Percentiles rank a stretch among this genome's conserved stretches.
Conservation (phyloP, 179 eudicot genomes). For the Patellifolia procumbens region DNA sequence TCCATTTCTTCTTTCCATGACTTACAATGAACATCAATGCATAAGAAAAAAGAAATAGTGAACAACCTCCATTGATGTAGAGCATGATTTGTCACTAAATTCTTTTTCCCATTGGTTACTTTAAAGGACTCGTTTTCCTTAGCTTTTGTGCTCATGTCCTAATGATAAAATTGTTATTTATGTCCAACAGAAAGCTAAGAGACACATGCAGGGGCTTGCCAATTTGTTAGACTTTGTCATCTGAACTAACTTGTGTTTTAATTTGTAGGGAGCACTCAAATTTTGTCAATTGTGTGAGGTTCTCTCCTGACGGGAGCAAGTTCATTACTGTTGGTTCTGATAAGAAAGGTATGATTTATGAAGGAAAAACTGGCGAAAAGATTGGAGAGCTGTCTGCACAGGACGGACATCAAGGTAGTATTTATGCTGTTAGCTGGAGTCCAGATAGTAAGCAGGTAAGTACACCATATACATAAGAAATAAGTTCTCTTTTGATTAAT, state of each 20-base stretch:
- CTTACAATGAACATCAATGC: too few species aligned
- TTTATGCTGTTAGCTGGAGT: slow-evolving; percentile 98
- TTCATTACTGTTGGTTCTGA: slow-evolving; percentile 95
- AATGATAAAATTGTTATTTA: too few species aligned
- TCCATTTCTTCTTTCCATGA: too few species aligned
- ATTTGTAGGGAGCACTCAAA: slow-evolving; percentile 81
- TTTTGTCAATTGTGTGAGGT: slow-evolving; percentile 94
- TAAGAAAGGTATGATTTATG: slow-evolving; percentile 77
- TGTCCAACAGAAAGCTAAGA: background rate
- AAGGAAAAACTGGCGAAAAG: slow-evolving; percentile 86
- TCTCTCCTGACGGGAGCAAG: slow-evolving; percentile 92
- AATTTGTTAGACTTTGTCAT: background rate
- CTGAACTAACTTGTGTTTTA: slow-evolving; percentile 11
- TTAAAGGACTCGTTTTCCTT: background rate
- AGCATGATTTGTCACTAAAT: background rate
- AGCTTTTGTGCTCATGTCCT: background rate
- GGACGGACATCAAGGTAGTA: slow-evolving; percentile 90
- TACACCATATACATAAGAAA: background rate
- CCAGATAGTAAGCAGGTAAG: slow-evolving; percentile 83
- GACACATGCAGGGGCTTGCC: background rate
- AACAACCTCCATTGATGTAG: too few species aligned
- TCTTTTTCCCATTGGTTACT: background rate
- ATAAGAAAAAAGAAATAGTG: too few species aligned
- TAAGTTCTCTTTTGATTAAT: background rate
- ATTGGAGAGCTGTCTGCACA: slow-evolving; percentile 82